Evolutionary conservation across 441 rosid genomes (phyloP).

Genomic region (Jatropha multifida): DNA sequence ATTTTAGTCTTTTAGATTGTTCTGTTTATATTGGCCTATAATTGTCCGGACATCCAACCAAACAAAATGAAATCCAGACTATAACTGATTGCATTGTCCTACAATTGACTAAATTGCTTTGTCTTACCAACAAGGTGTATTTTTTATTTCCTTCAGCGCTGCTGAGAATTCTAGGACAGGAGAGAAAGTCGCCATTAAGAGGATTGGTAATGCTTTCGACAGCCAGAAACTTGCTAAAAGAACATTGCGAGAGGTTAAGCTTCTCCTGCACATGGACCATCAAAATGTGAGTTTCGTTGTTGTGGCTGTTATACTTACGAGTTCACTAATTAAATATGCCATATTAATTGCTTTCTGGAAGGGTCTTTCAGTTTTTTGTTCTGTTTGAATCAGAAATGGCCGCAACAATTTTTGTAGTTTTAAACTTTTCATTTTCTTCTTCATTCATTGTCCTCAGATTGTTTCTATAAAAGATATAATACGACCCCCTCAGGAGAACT

Average conservation of each 20-base stretch:
- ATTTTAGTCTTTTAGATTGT: no score
- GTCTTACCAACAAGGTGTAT: conserved; percentile 26
- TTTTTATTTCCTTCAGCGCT: conserved; percentile 56
- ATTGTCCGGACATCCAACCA: no score
- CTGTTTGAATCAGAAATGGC: background rate
- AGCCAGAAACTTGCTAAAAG: conserved; percentile 89
- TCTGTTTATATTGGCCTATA: no score
- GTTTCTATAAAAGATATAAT: conserved; percentile 84
- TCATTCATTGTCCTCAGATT: conserved; percentile 41
- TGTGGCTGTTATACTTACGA: background rate
- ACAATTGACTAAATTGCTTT: conserved; percentile 19
- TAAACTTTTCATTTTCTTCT: background rate
- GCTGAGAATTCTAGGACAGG: conserved; percentile 82
- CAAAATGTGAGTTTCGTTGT: conserved; percentile 55
- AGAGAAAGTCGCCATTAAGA: conserved; percentile 96
- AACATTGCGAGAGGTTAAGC: conserved; percentile 84
- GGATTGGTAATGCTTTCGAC: conserved; percentile 94
- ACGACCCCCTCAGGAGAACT: conserved; percentile 80
- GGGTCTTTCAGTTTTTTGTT: background rate
- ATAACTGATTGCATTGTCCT: conserved; percentile 17
- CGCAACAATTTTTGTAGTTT: background rate
- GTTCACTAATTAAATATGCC: background rate
- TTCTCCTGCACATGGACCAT: conserved; percentile 94
- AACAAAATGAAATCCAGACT: no score
- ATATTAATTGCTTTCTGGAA: background rate